phyloP scores from a whole-genome alignment of 164 flowering plant species.

The Annona squamosa region DNA sequence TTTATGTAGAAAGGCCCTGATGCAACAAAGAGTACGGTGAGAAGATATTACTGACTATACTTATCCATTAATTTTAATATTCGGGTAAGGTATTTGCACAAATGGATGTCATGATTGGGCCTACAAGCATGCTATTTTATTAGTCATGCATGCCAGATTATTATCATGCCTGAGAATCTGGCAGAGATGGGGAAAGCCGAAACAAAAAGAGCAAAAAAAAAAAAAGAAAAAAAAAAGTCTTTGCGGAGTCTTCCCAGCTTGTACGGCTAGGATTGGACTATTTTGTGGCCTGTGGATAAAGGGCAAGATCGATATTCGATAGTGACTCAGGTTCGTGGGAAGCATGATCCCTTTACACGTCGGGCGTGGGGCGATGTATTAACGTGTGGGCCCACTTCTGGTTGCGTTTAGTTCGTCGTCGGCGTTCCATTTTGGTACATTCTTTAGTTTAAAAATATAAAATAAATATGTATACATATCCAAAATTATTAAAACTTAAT shows the following conservation, averaged over 20 bases:
- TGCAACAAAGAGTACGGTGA: no score
- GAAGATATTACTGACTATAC: no score
- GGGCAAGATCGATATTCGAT: conserved; percentile 3
- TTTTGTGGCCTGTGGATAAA: neutral
- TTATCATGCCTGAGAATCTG: no score
- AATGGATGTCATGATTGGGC: no score
- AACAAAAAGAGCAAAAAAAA: no score
- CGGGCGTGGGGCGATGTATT: conserved; percentile 31
- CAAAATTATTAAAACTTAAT: neutral
- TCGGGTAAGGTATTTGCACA: no score
- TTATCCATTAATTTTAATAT: no score
- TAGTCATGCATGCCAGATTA: no score
- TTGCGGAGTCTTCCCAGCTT: neutral
- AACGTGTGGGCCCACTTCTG: conserved; percentile 8
- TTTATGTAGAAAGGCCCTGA: no score
- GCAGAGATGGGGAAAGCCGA: no score
- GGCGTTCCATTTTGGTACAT: neutral
- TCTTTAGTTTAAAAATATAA: neutral
- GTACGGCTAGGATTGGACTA: conserved; percentile 6
- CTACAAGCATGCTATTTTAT: no score
- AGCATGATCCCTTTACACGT: conserved; percentile 23
- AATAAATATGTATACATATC: neutral
- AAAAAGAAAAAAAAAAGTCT: no score
- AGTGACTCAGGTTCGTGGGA: conserved; percentile 4
- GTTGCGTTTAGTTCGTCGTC: neutral